Evolutionary conservation across 2,329 filamentous ascomycete genomes (phyloP).

Genomic region (Nothomitra cinnamomea): DNA sequence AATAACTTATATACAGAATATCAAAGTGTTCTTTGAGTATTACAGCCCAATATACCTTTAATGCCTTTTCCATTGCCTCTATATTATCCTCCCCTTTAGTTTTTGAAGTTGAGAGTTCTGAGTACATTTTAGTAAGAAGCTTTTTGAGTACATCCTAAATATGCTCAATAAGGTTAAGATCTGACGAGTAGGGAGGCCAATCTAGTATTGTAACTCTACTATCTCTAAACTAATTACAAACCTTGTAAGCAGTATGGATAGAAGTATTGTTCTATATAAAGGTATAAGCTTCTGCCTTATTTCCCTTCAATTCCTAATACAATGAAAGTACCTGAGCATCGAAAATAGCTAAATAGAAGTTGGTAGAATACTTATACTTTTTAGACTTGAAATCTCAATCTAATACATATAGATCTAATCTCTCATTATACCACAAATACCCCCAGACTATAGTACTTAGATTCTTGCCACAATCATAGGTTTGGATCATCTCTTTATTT

Average conservation of each 20-base stretch:
- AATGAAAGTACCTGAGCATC: background rate
- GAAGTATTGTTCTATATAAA: no score
- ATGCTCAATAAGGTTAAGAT: no score
- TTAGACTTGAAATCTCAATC: no score
- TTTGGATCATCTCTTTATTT: background rate
- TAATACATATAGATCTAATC: background rate
- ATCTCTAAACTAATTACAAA: no score
- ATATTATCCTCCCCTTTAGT: background rate
- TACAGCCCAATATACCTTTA: background rate
- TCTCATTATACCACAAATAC: background rate
- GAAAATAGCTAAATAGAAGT: no score
- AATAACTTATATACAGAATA: background rate
- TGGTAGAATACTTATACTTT: no score
- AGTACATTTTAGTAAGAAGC: no score
- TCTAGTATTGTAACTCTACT: no score
- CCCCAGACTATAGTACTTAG: background rate
- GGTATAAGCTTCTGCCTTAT: background rate
- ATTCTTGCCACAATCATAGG: background rate
- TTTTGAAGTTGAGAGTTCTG: conserved; percentile 1
- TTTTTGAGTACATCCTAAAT: no score
- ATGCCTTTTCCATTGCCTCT: background rate
- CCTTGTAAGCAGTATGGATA: no score
- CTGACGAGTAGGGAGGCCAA: no score
- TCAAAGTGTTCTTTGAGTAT: background rate
- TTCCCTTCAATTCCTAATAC: background rate